Evolutionary conservation across 192 early-diverging fungal species (phyloP), one percentile per base, ranked within the genome.

Genomic region (Coemansia sp.): DNA sequence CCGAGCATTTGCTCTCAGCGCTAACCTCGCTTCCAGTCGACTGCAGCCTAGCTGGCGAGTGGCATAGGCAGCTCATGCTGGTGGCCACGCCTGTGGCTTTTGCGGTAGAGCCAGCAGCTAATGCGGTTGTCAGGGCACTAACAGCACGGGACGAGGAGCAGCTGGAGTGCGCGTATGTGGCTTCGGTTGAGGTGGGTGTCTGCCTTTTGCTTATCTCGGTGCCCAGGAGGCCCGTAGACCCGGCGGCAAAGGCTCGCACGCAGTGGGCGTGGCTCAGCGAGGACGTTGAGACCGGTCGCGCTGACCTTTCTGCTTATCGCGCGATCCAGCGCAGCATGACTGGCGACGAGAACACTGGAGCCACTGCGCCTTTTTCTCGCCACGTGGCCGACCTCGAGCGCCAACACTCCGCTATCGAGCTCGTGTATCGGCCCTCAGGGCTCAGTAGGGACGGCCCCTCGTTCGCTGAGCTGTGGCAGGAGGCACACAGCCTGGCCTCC

Each of bases 161-260:
- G 31, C 31, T 48, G 18, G 61, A 50, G 23, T 8, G 4, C 9
- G 62, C 18, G 26, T 68, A 66, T 33, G 42, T 50, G 3, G 67
- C 60, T 5, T 16, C 42, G 14, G 75, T 66, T 0, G 73, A 72
- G 26, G 64, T 88, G 9, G 85, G 85, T 0, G 39, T 90, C 9
- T 74, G 86, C 1, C 85, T 94, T 69, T 62, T 95, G 56, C 68
- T 73, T 7, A 70, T 86, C 1, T 93, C 94, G 45, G 77, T 98
- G 26, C 96, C 96, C 5, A 71, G 86, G 26, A 86, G 92, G 23
- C 87, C 92, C 0, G 80, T 92, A 20, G 96, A 98, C 76, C 95
- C 96, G 3, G 94, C 92, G 5, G 83, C 89, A 4, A 87, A 87
- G 62, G 84, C 91, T 0, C 84, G 86, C 20, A 73, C 88, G 9